Percentiles rank a stretch among this genome's conserved stretches.
phyloP scores from a whole-genome alignment of 345 rosid genomes.

The Dipteronia dyeriana region DNA sequence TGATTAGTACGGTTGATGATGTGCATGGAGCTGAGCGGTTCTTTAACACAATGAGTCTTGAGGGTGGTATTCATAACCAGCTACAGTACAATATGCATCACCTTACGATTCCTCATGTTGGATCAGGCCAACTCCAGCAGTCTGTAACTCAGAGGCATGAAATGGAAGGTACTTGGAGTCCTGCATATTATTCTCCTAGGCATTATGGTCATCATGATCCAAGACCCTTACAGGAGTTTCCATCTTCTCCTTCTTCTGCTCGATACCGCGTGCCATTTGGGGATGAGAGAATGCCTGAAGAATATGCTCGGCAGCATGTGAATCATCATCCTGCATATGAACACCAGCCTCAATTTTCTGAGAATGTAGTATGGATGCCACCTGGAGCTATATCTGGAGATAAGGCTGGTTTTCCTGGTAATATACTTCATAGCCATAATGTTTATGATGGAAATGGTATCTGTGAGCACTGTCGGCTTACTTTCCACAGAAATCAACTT shows the following conservation, averaged over 20 bases:
- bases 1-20: conserved; percentile 31
- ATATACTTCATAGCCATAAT: conserved; percentile 57
- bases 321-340: conserved; percentile 58
- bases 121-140: conserved; percentile 43
- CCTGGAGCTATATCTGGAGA: conserved; percentile 60
- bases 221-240: conserved; percentile 60
- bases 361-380: conserved; percentile 74
- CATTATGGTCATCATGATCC: conserved; percentile 80
- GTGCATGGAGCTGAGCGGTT: conserved; percentile 38
- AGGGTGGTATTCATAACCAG: conserved; percentile 57
- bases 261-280: conserved; percentile 65
- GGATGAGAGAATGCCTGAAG: conserved; percentile 82
- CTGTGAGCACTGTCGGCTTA: conserved; percentile 65
- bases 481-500: conserved; percentile 61
- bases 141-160: conserved; percentile 68
- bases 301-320: conserved; percentile 58
- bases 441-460: conserved; percentile 60
- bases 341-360: conserved; percentile 58
- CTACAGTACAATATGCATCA: conserved; percentile 61
- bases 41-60: conserved; percentile 52
- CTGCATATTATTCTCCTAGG: conserved; percentile 82
- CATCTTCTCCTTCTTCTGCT: conserved; percentile 79
- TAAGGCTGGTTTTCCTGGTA: conserved; percentile 76
- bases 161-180: conserved; percentile 73
- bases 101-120: conserved; percentile 46